Base-by-base conservation (phyloP, 2,329 filamentous ascomycete species). In the Venturia carpophila region DNA sequence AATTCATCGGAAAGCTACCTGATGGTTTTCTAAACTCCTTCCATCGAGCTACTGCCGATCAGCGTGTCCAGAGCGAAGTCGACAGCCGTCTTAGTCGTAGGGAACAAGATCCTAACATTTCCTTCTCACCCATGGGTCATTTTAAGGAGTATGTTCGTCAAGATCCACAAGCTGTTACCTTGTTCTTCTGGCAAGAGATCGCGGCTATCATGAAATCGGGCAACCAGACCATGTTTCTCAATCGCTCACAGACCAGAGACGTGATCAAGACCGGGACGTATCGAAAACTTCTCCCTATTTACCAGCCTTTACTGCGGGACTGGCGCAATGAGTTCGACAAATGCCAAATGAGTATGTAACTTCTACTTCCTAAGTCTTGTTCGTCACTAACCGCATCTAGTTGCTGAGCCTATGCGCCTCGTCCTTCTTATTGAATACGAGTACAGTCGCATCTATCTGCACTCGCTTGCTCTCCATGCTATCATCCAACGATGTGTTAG, bases 371-470 rank as follows among this genome's bases (percentile, higher is more conserved):
- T 5, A 15, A 55, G 63, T 65, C 24, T 63, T 39, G 60, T 47
- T 10, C 67, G 34, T 27, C 39, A 64, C 71, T 76, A 69, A 75
- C 65, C 47, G 6, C 52, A 34, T 37, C 65, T 69, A 81, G 83
- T 87, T 39, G 79, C 82, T 0, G 78, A 80, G 19, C 78, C 83
- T 65, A 84, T 87, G 77, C 80, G 82, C 58, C 86, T 92, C 73
- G 92, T 97, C 66, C 80, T 99, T 39, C 88, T 86, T 9, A 97
- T 97, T 69, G 94, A 99, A 78, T 97, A 94, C 72, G 91, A 97
- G 72, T 97, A 97, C 73, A 91, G 93, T 34, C 86, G 93, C 71
- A 89, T 97, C 62, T 97, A 97, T 73, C 84, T 97, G 78, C 97
- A 97, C 75, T 96, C 92, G 0, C 81, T 99, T 1, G 92, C 92